Evolutionary conservation across 169 alveolate genomes (phyloP), one percentile per base, ranked within the genome.

Genomic region (Plasmodium relictum): DNA sequence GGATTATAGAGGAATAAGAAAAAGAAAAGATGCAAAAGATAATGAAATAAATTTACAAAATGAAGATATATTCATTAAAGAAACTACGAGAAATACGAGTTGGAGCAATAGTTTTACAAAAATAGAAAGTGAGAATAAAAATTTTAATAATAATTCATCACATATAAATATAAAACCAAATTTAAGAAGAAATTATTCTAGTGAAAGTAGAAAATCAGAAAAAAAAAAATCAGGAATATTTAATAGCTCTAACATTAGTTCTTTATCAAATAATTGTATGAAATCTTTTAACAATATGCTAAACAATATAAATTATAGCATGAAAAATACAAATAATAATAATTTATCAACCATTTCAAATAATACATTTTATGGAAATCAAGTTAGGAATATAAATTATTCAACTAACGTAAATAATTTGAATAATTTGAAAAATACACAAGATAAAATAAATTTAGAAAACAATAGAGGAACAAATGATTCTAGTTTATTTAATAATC

Each of bases 1-100:
- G 92, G 92, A 86, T 70, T 70, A 12, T 71, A 41, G 85, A 0
- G 87, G 87, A 42, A 71, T 86, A 18, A 70, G 92, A 44, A 86
- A 72, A 72, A 70, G 92, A 61, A 86, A 71, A 72, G 92, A 86
- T 59, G 76, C 76, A 41, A 70, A 69, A 26, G 87, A 86, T 6
- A 71, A 70, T 42, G 71, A 24, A 10, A 65, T 70, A 59, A 71
- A 86, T 41, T 6, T 71, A 31, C 54, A 45, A 7, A 61, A 22
- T 0, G 63, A 56, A 22, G 54, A 70, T 58, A 24, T 20, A 20
- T 69, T 54, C 45, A 39, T 63, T 58, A 74, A 61, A 58, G 88
- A 74, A 10, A n/a, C 26, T 22, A n/a, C 54, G 16, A 56, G 50
- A 63, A 63, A 78, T 78, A 65, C 7, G 8, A 58, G 6, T 24